A percentile compares a stretch with the other conserved stretches of the same genome.
Conservation (phyloP, 106 monocot genomes). For the Dioscorea dumetorum region DNA sequence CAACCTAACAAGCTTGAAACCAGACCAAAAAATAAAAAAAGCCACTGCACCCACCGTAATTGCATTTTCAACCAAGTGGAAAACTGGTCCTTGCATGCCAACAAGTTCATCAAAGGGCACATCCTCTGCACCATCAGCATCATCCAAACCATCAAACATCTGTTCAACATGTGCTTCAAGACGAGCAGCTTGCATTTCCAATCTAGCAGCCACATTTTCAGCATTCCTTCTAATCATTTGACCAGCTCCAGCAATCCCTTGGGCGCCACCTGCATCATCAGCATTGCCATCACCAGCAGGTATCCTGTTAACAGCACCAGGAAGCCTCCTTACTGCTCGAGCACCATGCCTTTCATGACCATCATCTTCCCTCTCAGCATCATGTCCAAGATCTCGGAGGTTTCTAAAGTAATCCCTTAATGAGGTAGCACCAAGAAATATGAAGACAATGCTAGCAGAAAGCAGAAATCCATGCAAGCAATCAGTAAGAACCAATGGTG, state of each 20-base stretch:
- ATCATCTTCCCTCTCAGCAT: conserved; percentile 85
- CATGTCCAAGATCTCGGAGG: conserved; percentile 74
- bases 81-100: conserved; percentile 98
- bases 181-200: conserved; percentile 92
- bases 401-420: conserved; percentile 96
- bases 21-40: neutral
- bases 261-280: conserved; percentile 73
- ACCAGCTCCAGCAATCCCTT: conserved; percentile 77
- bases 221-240: conserved; percentile 93
- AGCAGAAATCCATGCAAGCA: conserved; percentile 95
- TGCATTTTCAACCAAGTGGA: conserved; percentile 98
- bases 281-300: conserved; percentile 59
- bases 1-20: neutral
- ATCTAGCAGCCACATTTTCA: conserved; percentile 94
- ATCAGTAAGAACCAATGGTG: conserved; percentile 81
- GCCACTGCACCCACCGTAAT: conserved; percentile 67
- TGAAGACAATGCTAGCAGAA: conserved; percentile 95
- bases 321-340: conserved; percentile 64
- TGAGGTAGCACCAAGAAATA: conserved; percentile 98
- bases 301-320: conserved; percentile 51
- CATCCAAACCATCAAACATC: conserved; percentile 99
- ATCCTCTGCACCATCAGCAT: conserved; percentile 99
- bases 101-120: conserved; percentile 99
- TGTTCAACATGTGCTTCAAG: conserved; percentile 99
- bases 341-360: conserved; percentile 86